A percentile compares a stretch with the other conserved stretches of the same genome.
Evolutionary conservation across 73 alveolate genomes (phyloP).

Genomic region (Tetrahymena borealis): DNA sequence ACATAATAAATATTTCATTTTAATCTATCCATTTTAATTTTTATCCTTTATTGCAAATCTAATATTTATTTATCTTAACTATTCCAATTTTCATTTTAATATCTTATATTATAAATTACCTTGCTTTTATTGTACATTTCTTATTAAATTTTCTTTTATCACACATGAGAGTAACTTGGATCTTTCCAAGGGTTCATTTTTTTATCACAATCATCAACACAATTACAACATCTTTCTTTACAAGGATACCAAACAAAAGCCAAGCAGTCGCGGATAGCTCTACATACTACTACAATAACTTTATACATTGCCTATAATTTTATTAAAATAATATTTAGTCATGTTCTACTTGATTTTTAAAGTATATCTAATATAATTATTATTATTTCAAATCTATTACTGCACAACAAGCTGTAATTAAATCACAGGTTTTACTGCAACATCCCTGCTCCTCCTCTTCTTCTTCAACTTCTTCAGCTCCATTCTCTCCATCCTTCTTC

Average conservation of each 20-base stretch:
- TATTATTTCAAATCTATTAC: neutral
- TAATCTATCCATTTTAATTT: too few relatives aligned
- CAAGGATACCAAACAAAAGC: slow-evolving; percentile 67
- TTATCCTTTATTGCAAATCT: too few relatives aligned
- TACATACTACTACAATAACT: slow-evolving; percentile 21
- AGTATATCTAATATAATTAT: neutral
- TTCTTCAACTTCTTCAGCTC: slow-evolving; percentile 34
- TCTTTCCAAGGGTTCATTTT: slow-evolving; percentile 65
- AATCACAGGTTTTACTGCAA: slow-evolving; percentile 27
- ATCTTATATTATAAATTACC: neutral
- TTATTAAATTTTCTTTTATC: neutral
- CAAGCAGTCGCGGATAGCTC: slow-evolving; percentile 39
- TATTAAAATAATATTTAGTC: neutral
- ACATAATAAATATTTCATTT: too few relatives aligned
- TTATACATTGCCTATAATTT: slow-evolving; percentile 14
- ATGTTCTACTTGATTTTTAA: neutral
- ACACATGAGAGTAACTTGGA: slow-evolving; percentile 47
- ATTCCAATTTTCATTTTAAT: neutral
- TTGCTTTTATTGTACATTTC: too few relatives aligned
- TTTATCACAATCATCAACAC: slow-evolving; percentile 61
- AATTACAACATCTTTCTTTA: slow-evolving; percentile 67
- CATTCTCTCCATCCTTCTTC: slow-evolving; percentile 35
- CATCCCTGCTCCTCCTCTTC: slow-evolving; percentile 42
- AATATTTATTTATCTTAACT: too few relatives aligned
- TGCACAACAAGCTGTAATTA: slow-evolving; percentile 22